Evolutionary conservation across 331 rosid species (phyloP), one percentile per base, ranked within the genome.

Genomic region (Erythrophleum ivorense): DNA sequence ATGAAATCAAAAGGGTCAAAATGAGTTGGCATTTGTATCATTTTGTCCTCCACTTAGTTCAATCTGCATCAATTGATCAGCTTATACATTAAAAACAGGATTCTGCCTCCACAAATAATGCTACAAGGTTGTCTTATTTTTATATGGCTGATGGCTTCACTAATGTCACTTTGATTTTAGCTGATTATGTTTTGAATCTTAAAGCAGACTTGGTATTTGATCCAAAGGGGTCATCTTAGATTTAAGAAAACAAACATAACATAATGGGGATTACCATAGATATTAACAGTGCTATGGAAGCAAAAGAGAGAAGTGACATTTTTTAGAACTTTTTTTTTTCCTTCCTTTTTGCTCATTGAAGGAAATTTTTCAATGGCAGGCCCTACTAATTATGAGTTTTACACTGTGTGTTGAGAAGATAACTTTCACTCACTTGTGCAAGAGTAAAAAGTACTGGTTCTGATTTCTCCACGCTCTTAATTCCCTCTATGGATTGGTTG

Each of bases 1-100:
- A 84, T 78, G 82, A 78, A 76, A 62, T 24, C 63, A 33, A 15
- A 77, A 29, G 79, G 50, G 82, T 84, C 86, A 84, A 78, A 75
- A 79, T 81, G 68, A n/a, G 82, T 71, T 75, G 84, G 82, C 73
- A 33, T 81, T 75, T 84, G 59, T 87, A 87, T 87, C 86, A 87
- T 84, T 78, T 75, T 84, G 84, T 84, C 86, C 67, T 74, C 88
- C 86, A 78, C 84, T 84, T 68, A 36, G 59, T 60, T 4, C 78
- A 71, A 72, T 84, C 71, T 33, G 31, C 76, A 84, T 84, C 87
- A 84, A 71, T 76, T 55, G 84, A 82, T 84, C 87, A 84, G 80
- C 84, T 71, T 50, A 46, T 67, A 55, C 58, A 55, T 69, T 66
- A 43, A 52, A 66, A 46, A 46, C 33, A 73, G 38, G 59, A 46